Evolutionary conservation across 1,284 basidiomycete genomes (phyloP), one percentile per base, ranked within the genome.

Genomic region (Cutaneotrichosporon mucoides): DNA sequence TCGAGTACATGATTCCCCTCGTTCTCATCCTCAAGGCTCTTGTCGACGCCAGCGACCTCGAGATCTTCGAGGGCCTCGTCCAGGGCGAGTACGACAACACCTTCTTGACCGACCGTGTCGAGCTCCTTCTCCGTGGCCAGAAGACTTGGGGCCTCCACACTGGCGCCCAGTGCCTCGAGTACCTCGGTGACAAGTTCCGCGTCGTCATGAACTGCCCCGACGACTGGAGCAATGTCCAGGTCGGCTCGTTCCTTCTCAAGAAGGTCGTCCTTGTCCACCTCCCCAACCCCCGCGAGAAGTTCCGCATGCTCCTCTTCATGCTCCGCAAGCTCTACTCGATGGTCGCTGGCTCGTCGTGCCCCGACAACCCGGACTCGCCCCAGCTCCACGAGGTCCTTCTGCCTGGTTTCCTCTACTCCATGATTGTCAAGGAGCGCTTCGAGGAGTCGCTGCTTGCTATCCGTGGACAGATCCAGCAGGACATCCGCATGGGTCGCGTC

Each of bases 281-380:
- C 49, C 86, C 88, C 49, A 85, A 85, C 12, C 86, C 93, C n/a
- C 82, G 92, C 50, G 95, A 99, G 72, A 99, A 99, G 80, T 98
- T 94, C 80, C 84, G 91, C 53, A 87, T 98, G 86, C 84, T 99
- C n/a, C 78, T 96, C 89, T 98, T 95, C 80, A 99, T 99, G 96
- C 83, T 99, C 45, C 89, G 92, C 68, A 99, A 99, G 80, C 82
- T 99, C 24, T 99, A 94, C 73, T 85, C 92, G 6, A 82, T 94
- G 50, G 93, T 99, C 11, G 95, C 92, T 13, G 88, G 89, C 56
- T 86, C 90, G 54, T 95, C 91, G 69, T 91, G 90, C 71, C 84
- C 89, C 56, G 96, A 99, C 81, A 99, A 99, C 73, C 94, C 96
- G 11, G 96, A 99, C 82, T 99, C 95, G 13, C 93, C 94, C 56